Base-by-base conservation (phyloP, 768 basidiomycete species). In the Kwoniella dejecticola region DNA sequence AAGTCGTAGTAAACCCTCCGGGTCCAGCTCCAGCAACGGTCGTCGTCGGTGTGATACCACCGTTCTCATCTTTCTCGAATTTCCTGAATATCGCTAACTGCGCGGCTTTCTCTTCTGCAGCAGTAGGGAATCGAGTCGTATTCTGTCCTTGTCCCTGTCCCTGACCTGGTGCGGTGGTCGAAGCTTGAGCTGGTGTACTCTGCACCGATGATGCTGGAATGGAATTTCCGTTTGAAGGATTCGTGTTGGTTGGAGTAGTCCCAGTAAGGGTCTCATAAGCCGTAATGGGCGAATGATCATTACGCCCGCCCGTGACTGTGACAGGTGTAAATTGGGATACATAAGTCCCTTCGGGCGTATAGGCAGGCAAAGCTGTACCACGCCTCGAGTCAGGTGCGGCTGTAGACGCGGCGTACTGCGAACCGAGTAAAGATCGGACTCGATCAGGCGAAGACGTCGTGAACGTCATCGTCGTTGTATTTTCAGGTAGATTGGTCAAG, bases 281-380 rank as follows among this genome's bases (percentile, higher is more conserved):
- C n/a, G 27, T 31, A 12, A 17, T 36, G 3, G 48, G 48, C 4
- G 62, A 57, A 46, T 41, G 40, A 36, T 26, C 38, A 40, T 29
- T 42, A 24, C 24, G 15, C n/a, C 36, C 40, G n/a, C 3, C 21
- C n/a, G 21, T 42, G n/a, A 23, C 29, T 12, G 17, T 42, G 38
- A 26, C 41, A 46, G 41, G 50, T 17, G 45, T 46, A 23, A 40
- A 40, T 13, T 27, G 26, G 27, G 56, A 48, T 10, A 45, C 47
- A 26, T 46, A 41, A 15, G 50, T 48, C 7, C 49, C 52, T 19
- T 54, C 63, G 8, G 52, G 57, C 11, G 63, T 64, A 45, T 64
- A 64, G 7, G 63, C 63, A 0, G 63, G 63, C 11, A 64, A 33
- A 15, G 57, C 52, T 6, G 63, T 59, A 17, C 57, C 57, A 42